A percentile compares a stretch with the other conserved stretches of the same genome.
Evolutionary conservation across 2,329 filamentous ascomycete species (phyloP).

Genomic region (Colletotrichum phormii): DNA sequence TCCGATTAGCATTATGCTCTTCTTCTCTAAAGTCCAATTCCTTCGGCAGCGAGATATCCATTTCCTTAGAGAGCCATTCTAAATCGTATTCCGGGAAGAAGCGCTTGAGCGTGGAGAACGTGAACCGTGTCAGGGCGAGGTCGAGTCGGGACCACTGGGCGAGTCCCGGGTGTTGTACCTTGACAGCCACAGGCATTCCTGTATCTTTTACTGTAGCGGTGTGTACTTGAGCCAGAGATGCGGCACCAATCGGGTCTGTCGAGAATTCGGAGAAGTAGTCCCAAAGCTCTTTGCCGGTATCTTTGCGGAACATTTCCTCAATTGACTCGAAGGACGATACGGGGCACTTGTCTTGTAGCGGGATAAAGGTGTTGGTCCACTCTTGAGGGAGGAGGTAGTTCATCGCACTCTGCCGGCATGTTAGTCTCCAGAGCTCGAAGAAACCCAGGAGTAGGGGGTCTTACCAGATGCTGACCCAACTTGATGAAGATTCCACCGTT

Average conservation of each 20-base stretch:
- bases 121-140: constrained; percentile 85
- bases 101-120: constrained; percentile 87
- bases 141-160: constrained; percentile 93
- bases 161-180: constrained; percentile 92
- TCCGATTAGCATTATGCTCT: constrained; percentile 83
- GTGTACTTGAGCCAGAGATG: constrained; percentile 95
- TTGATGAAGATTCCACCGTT: constrained; percentile 99
- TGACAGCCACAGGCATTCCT: constrained; percentile 91
- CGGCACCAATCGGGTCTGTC: constrained; percentile 84
- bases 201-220: constrained; percentile 84
- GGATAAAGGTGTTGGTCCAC: constrained; percentile 96
- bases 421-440: constrained; percentile 36
- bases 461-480: constrained; percentile 88
- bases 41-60: constrained; percentile 89
- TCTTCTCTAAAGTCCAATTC: constrained; percentile 92
- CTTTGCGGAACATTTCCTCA: constrained; percentile 83
- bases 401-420: constrained; percentile 79
- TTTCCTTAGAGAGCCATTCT: constrained; percentile 93
- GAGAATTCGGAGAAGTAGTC: constrained; percentile 92
- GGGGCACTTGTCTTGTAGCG: constrained; percentile 94
- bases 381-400: constrained; percentile 91
- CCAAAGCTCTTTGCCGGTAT: constrained; percentile 82
- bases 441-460: constrained; percentile 28
- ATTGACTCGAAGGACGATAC: constrained; percentile 91
- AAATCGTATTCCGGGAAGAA: constrained; percentile 99